Conservation (phyloP, 331 rosid genomes). For the Cydonia oblonga region DNA sequence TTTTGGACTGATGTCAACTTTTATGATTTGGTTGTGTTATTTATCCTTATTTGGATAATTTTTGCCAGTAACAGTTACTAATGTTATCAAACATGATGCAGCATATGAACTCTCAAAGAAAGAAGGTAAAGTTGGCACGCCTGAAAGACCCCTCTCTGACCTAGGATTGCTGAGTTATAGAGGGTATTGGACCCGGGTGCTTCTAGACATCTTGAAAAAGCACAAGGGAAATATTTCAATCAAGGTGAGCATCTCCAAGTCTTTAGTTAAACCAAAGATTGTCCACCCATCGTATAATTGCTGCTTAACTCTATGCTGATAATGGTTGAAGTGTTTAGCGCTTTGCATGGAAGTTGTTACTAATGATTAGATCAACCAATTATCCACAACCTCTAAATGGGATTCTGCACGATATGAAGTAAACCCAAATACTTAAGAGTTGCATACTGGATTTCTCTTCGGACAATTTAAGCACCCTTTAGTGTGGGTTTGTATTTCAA, state of each 20-base stretch:
- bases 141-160: conserved; percentile 97
- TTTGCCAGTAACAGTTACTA: background rate
- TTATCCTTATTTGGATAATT: background rate
- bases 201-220: conserved; percentile 82
- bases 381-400: background rate
- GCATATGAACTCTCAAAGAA: conserved; percentile 98
- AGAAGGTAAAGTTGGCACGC: conserved; percentile 97
- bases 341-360: background rate
- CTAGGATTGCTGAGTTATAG: conserved; percentile 91
- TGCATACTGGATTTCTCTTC: background rate
- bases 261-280: background rate
- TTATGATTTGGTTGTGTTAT: background rate
- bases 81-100: conserved; percentile 34
- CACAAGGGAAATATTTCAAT: conserved; percentile 95
- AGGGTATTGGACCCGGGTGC: conserved; percentile 99
- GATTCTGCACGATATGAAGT: background rate
- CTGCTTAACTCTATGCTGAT: background rate
- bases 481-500: background rate
- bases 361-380: background rate
- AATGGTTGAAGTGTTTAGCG: background rate
- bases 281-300: background rate
- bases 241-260: conserved; percentile 40
- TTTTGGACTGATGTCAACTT: background rate
- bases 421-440: background rate
- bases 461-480: background rate